Evolutionary conservation across 768 basidiomycete genomes (phyloP).

Genomic region (Lentinula guzmanii): DNA sequence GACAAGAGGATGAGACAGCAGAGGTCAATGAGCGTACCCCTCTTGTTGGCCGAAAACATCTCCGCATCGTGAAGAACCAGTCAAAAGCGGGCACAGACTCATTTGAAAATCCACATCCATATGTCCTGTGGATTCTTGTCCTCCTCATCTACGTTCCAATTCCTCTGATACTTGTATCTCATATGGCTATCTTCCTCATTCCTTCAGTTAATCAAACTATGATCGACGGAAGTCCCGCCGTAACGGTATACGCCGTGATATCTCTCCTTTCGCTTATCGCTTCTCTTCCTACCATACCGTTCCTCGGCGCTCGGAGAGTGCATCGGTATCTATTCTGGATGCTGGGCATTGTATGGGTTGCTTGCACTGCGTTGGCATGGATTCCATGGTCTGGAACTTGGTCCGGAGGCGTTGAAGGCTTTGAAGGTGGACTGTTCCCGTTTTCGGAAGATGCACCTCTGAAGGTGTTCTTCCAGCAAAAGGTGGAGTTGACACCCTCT

Average conservation of each 20-base stretch:
- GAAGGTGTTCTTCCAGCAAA: slow-evolving; percentile 69
- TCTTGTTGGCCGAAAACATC: slow-evolving; percentile 18
- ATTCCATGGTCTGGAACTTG: slow-evolving; percentile 14
- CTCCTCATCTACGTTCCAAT: slow-evolving; percentile 47
- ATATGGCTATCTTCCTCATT: slow-evolving; percentile 43
- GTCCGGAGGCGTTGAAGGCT: neutral
- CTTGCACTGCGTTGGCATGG: slow-evolving; percentile 12
- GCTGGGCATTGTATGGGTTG: neutral
- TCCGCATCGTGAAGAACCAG: neutral
- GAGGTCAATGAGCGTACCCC: slow-evolving; percentile 53
- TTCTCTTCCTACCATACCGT: slow-evolving; percentile 58
- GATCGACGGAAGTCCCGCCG: slow-evolving; percentile 46
- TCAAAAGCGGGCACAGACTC: neutral
- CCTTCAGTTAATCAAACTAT: slow-evolving; percentile 50
- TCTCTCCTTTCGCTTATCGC: slow-evolving; percentile 40
- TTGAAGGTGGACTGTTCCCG: slow-evolving; percentile 38
- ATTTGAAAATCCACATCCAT: slow-evolving; percentile 15
- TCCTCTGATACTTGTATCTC: slow-evolving; percentile 45
- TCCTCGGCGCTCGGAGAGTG: slow-evolving; percentile 21
- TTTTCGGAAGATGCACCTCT: slow-evolving; percentile 58
- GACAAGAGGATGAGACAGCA: slow-evolving; percentile 11
- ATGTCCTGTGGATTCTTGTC: slow-evolving; percentile 56
- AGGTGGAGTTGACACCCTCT: slow-evolving; percentile 32
- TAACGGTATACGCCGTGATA: slow-evolving; percentile 15
- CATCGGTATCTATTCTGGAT: neutral